These are phyloP conservation scores for Hypoxylon cercidicola DNA, from an alignment of 495 filamentous ascomycete genomes.

Conservation along the genomic window DNA sequence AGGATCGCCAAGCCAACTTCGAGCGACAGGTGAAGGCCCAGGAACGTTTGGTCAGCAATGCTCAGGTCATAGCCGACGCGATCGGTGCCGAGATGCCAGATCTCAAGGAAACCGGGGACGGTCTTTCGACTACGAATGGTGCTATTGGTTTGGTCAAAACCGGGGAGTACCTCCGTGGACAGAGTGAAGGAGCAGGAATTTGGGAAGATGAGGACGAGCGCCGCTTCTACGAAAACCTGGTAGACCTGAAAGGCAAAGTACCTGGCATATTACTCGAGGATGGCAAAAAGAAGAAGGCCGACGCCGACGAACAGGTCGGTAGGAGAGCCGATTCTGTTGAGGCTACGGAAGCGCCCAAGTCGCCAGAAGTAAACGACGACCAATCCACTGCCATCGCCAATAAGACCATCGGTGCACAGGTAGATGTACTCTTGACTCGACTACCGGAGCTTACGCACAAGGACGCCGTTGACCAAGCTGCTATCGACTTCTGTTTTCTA, in stretches of 20 bases:
- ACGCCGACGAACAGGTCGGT: constrained; percentile 70
- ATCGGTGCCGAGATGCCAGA: constrained; percentile 96
- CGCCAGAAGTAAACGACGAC: constrained; percentile 70
- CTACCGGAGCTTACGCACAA: constrained; percentile 91
- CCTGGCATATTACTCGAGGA: constrained; percentile 93
- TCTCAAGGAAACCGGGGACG: constrained; percentile 81
- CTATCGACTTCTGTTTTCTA: constrained; percentile 96
- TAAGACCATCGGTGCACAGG: constrained; percentile 96
- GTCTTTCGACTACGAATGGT: constrained; percentile 69
- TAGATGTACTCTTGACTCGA: constrained; percentile 87
- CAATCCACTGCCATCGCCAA: constrained; percentile 94
- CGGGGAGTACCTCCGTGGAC: constrained; percentile 89
- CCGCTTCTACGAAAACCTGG: constrained; percentile 95
- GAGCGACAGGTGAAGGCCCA: constrained; percentile 92
- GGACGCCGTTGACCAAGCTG: constrained; percentile 89
- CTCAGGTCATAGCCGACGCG: constrained; percentile 87
- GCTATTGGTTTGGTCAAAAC: constrained; percentile 94
- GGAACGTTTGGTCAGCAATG: constrained; percentile 89
- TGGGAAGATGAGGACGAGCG: constrained; percentile 99
- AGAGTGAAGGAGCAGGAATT: constrained; percentile 92
- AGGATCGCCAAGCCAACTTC: constrained; percentile 95
- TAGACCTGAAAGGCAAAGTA: constrained; percentile 95
- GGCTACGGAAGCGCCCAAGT: constrained; percentile 63
- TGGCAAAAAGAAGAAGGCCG: constrained; percentile 91
- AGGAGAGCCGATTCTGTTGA: constrained; percentile 64